These are phyloP conservation scores for Themeda triandra DNA, from an alignment of 176 grass and related monocot species.

Conservation along the genomic window DNA sequence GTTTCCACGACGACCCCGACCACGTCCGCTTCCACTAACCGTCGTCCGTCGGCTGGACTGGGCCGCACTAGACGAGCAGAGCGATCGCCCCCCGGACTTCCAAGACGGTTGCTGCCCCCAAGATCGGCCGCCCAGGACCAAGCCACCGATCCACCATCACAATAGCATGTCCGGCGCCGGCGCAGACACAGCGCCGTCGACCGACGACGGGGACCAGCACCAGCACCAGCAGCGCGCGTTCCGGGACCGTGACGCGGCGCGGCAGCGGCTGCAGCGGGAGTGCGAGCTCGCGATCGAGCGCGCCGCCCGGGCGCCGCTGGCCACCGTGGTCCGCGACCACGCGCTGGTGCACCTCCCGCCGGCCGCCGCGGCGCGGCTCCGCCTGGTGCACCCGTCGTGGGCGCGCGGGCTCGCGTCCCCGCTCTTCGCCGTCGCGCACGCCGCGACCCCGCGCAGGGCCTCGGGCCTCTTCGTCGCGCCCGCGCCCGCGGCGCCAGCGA, in stretches of 20 bases:
- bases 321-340: constrained; percentile 39
- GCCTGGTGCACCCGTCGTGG: constrained; percentile 44
- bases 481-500: neutral
- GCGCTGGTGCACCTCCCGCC: constrained; percentile 43
- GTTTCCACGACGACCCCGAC: neutral
- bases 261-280: constrained; percentile 4
- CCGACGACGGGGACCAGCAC: neutral
- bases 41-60: neutral
- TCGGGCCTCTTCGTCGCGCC: constrained; percentile 36
- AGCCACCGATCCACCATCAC: neutral
- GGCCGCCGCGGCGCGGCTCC: constrained; percentile 27
- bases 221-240: neutral
- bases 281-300: neutral
- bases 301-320: constrained; percentile 22
- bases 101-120: neutral
- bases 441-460: neutral
- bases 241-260: neutral
- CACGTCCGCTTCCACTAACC: neutral
- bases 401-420: constrained; percentile 17
- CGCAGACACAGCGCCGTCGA: neutral
- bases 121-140: no score
- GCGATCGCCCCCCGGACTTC: neutral
- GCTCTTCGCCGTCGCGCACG: constrained; percentile 52
- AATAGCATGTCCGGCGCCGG: neutral
- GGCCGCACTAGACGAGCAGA: neutral